Conservation (phyloP, 2,329 filamentous ascomycete species). For the Monosporascus ibericus region DNA sequence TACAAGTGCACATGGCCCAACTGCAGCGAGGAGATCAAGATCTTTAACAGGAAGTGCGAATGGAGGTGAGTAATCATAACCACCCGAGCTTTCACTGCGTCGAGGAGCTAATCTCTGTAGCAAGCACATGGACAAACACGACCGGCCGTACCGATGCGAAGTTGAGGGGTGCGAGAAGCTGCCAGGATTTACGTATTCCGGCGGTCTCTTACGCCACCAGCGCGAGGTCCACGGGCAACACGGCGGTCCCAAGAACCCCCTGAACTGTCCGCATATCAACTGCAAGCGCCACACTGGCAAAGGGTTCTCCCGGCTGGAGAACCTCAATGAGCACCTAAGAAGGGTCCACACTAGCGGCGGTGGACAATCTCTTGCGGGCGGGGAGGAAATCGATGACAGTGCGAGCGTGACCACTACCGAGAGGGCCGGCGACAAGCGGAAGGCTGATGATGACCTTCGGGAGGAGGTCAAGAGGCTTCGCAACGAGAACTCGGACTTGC, state of each 20-base stretch:
- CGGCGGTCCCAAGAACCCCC: constrained; percentile 77
- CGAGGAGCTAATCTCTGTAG: constrained; percentile 37
- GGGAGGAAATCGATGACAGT: constrained; percentile 35
- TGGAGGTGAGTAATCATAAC: constrained; percentile 69
- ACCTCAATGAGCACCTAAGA: constrained; percentile 86
- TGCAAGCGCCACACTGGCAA: constrained; percentile 87
- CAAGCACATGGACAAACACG: constrained; percentile 98
- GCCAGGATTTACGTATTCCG: constrained; percentile 90
- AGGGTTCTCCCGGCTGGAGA: constrained; percentile 89
- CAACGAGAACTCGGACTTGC: constrained; percentile 57
- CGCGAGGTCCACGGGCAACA: constrained; percentile 91
- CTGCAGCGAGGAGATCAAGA: constrained; percentile 58
- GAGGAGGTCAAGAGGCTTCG: constrained; percentile 64
- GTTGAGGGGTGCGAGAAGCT: constrained; percentile 84
- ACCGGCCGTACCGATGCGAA: constrained; percentile 82
- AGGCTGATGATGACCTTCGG: constrained; percentile 47
- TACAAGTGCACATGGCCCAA: constrained; percentile 67
- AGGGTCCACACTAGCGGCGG: constrained; percentile 67
- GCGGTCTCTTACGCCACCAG: constrained; percentile 82
- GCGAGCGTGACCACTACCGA: not conserved
- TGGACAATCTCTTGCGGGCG: constrained; percentile 21
- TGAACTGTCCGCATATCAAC: constrained; percentile 78
- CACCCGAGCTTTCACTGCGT: constrained; percentile 2
- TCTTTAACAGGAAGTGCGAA: constrained; percentile 81
- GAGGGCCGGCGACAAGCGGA: constrained; percentile 39